Conservation (phyloP, 306 rosid genomes). For the Vigna unguiculata region DNA sequence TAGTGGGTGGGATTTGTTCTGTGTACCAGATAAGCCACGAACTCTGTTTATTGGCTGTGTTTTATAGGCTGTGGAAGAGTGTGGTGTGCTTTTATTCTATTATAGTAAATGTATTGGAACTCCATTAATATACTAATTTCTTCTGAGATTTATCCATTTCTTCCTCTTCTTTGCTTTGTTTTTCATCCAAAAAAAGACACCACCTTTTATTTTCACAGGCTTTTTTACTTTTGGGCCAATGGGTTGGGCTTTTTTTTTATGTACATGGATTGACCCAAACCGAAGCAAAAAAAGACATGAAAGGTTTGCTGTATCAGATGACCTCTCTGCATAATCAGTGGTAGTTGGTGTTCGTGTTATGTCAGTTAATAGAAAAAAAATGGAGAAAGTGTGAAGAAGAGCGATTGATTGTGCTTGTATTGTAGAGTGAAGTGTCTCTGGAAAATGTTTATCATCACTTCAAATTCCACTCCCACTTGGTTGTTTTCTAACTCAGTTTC, state of each 20-base stretch:
- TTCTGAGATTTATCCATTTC: slow-evolving; percentile 7
- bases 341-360: neutral
- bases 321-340: neutral
- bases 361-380: neutral
- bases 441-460: slow-evolving; percentile 4
- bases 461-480: neutral
- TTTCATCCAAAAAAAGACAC: neutral
- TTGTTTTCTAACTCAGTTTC: slow-evolving; percentile 10
- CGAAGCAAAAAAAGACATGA: neutral
- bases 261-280: neutral
- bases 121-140: slow-evolving; percentile 41
- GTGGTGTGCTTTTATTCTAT: slow-evolving; percentile 48
- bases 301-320: neutral
- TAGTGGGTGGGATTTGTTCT: slow-evolving; percentile 36
- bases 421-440: too few species aligned
- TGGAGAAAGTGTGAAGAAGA: neutral
- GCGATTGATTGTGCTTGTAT: too few species aligned
- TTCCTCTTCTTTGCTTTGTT: neutral
- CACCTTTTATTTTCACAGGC: neutral
- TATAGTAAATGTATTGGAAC: slow-evolving; percentile 40
- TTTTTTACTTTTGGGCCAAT: neutral
- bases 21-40: slow-evolving; percentile 43
- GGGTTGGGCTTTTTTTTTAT: too few species aligned
- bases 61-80: slow-evolving; percentile 54
- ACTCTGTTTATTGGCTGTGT: slow-evolving; percentile 48